These are phyloP conservation scores for Blastobotrys americana DNA, from an alignment of 805 yeast species.

Conservation along the genomic window DNA sequence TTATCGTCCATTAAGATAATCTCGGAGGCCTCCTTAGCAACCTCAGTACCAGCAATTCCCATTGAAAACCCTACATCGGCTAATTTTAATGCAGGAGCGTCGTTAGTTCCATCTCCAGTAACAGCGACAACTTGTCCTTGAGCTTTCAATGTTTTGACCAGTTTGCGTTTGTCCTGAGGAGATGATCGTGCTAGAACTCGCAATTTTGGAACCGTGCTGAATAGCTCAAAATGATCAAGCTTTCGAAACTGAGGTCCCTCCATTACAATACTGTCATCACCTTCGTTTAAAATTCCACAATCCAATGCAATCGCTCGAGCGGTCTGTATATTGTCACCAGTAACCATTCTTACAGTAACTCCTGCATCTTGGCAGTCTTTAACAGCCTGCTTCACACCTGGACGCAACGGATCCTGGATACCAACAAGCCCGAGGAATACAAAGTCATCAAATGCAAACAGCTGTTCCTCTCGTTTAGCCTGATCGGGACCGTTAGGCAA, in stretches of 20 bases:
- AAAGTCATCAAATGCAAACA: conserved; percentile 28
- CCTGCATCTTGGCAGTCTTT: conserved; percentile 82
- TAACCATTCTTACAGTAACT: conserved; percentile 93
- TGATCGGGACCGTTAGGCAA: conserved; percentile 2
- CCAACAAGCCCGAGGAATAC: conserved; percentile 75
- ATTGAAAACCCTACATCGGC: conserved; percentile 98
- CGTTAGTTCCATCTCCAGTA: conserved; percentile 99
- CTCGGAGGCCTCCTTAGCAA: conserved; percentile 95
- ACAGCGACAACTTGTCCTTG: conserved; percentile 95
- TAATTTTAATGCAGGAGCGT: conserved; percentile 92
- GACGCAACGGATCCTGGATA: conserved; percentile 88
- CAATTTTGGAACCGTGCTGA: conserved; percentile 58
- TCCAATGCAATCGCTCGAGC: conserved; percentile 85
- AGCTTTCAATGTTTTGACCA: conserved; percentile 72
- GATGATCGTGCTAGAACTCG: conserved; percentile 88
- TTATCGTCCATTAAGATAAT: conserved; percentile 91
- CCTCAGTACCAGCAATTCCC: conserved; percentile 99
- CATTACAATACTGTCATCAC: conserved; percentile 59
- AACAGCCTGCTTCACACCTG: conserved; percentile 87
- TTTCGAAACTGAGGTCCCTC: conserved; percentile 89
- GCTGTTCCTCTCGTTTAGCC: conserved; percentile 13
- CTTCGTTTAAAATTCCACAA: conserved; percentile 68
- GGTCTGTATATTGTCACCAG: conserved; percentile 90
- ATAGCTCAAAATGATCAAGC: conserved; percentile 50
- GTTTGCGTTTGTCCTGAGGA: conserved; percentile 87